Evolutionary conservation across 169 alveolate species (phyloP), one percentile per base, ranked within the genome.

Genomic region (Cryptosporidium meleagridis): DNA sequence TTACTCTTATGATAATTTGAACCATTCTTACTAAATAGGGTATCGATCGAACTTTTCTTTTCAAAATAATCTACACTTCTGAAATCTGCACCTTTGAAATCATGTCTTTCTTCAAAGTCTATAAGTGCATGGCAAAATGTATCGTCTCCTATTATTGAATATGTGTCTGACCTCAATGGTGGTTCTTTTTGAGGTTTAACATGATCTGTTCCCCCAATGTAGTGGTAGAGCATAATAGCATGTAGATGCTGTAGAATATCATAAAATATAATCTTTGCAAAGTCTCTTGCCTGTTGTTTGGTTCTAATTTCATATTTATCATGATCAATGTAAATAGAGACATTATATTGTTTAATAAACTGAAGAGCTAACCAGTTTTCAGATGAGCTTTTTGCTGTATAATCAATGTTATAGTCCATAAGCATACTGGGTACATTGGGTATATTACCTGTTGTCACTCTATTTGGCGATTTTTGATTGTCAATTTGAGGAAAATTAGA

Each of bases 211-310:
- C 89, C 55, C 10, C 89, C 89, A 62, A 80, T 80, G 44, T 80
- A 80, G n/a, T 80, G 89, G 70, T 80, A 80, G 3, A 80, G 67
- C 89, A 80, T 80, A 62, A 80, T 80, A 21, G 89, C 72, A 41
- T 80, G 89, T 80, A 80, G 7, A 33, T 80, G 73, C 26, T 80
- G 80, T 33, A 80, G 33, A 2, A 80, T 80, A 39, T 80, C 89
- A 62, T 41, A 65, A 62, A 80, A 80, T 14, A 80, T 62, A 18
- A 62, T 41, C 35, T 26, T 80, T 37, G 89, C 89, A 61, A 59
- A 80, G 33, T 80, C 89, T 44, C 89, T 80, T 26, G 89, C 89
- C 26, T 80, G 89, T 65, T 80, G 89, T 80, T 80, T 80, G 9
- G 89, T 80, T 45, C 52, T 80, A 29, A 80, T 62, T 45, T 80